These are phyloP conservation scores for Elsinoe fawcettii DNA, from an alignment of 2,329 filamentous ascomycete genomes.

Conservation along the genomic window DNA sequence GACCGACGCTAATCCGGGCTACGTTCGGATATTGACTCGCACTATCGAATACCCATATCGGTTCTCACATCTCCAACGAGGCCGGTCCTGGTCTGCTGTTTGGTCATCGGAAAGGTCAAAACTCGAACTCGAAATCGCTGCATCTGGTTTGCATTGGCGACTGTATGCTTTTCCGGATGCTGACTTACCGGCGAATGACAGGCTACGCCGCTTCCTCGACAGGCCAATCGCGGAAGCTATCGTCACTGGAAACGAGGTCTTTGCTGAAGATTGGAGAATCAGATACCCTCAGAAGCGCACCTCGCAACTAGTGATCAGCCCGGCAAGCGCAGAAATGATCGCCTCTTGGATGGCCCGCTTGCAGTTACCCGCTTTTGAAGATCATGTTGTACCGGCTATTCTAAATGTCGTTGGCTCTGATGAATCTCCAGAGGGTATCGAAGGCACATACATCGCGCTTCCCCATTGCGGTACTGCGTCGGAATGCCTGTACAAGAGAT, in stretches of 20 bases:
- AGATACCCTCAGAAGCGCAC: neutral
- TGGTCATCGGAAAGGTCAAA: constrained; percentile 34
- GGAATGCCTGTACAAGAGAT: constrained; percentile 46
- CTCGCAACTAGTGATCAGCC: constrained; percentile 23
- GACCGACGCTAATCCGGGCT: constrained; percentile 19
- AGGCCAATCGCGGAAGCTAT: constrained; percentile 24
- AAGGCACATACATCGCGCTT: constrained; percentile 45
- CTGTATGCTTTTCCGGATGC: constrained; percentile 23
- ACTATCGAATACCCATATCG: constrained; percentile 31
- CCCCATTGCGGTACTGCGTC: constrained; percentile 52
- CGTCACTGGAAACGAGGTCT: constrained; percentile 6
- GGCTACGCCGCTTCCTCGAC: constrained; percentile 21
- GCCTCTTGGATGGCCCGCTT: constrained; percentile 33
- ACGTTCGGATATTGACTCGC: constrained; percentile 26
- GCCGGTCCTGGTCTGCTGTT: constrained; percentile 33
- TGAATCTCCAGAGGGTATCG: constrained; percentile 31
- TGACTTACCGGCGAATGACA: constrained; percentile 20
- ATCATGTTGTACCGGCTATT: constrained; percentile 38
- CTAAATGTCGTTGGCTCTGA: constrained; percentile 34
- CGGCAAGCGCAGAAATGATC: constrained; percentile 1
- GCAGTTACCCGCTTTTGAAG: constrained; percentile 32
- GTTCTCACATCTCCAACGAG: constrained; percentile 29
- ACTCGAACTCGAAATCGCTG: constrained; percentile 32
- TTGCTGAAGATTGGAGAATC: neutral
- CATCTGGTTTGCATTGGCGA: constrained; percentile 23